phyloP scores from a whole-genome alignment of 2,329 filamentous ascomycete genomes.

The Graphilbum fragrans region DNA sequence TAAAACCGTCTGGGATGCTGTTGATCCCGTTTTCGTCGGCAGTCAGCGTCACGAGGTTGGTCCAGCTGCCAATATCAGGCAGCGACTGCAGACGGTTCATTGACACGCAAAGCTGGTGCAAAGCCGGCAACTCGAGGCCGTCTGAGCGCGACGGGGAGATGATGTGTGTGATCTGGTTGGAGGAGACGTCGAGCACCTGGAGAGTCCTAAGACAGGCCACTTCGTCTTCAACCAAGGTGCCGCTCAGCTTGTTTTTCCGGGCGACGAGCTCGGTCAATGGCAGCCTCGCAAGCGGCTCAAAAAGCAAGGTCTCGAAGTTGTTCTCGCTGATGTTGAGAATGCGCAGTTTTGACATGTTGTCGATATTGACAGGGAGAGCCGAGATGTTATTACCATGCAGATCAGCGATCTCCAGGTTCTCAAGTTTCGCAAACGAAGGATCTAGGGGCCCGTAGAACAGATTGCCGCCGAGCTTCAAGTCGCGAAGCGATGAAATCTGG shows the following conservation, averaged over 20 bases:
- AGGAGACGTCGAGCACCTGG: conserved; percentile 65
- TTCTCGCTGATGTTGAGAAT: conserved; percentile 75
- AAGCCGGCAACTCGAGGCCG: conserved; percentile 50
- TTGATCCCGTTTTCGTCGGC: conserved; percentile 74
- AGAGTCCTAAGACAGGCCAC: conserved; percentile 49
- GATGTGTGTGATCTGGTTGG: conserved; percentile 56
- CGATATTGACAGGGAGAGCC: conserved; percentile 53
- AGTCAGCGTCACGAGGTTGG: conserved; percentile 57
- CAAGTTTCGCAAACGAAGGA: conserved; percentile 48
- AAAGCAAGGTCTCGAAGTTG: conserved; percentile 56
- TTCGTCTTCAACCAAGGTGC: conserved; percentile 54
- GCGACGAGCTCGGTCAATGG: conserved; percentile 63
- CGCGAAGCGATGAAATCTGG: conserved; percentile 59
- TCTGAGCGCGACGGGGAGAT: conserved; percentile 24
- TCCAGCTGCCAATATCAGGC: conserved; percentile 65
- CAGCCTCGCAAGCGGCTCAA: conserved; percentile 53
- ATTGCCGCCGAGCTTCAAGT: conserved; percentile 75
- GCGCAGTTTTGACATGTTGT: conserved; percentile 56
- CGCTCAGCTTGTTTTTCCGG: conserved; percentile 67
- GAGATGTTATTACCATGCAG: conserved; percentile 70
- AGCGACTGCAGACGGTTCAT: conserved; percentile 66
- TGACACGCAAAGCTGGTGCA: conserved; percentile 66
- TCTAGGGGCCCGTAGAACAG: conserved; percentile 57
- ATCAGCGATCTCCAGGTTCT: conserved; percentile 67
- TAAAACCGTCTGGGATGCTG: conserved; percentile 65